A percentile compares a stretch with the other conserved stretches of the same genome.
Conservation (phyloP, 352 stramenopile species). For the Phytophthora nicotianae region DNA sequence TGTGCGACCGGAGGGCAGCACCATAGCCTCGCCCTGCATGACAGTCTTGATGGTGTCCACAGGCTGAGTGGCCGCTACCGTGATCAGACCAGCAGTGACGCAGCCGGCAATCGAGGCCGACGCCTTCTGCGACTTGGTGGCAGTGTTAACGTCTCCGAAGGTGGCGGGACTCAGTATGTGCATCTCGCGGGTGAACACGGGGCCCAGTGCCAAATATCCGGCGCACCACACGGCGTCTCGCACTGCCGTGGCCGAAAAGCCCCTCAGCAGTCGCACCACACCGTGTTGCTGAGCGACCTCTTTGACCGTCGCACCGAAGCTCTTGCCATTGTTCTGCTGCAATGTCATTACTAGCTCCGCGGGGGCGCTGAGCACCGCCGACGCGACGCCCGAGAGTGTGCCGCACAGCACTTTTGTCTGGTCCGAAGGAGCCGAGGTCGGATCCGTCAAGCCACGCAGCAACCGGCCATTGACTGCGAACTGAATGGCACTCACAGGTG, state of each 20-base stretch:
- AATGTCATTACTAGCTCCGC: conserved; percentile 88
- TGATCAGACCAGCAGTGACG: conserved; percentile 70
- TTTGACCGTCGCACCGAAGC: conserved; percentile 61
- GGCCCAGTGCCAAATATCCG: conserved; percentile 76
- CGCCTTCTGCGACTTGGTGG: conserved; percentile 64
- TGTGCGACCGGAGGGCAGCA: conserved; percentile 38
- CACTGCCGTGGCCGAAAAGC: conserved; percentile 59
- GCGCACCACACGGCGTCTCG: conserved; percentile 80
- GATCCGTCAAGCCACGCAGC: conserved; percentile 42
- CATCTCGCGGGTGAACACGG: conserved; percentile 72
- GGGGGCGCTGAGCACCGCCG: conserved; percentile 65
- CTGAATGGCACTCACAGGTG: conserved; percentile 78
- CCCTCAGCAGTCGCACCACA: conserved; percentile 57
- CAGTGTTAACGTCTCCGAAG: conserved; percentile 59
- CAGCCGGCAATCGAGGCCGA: conserved; percentile 69
- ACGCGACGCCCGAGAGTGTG: conserved; percentile 63
- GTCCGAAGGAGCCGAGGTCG: conserved; percentile 37
- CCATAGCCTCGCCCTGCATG: conserved; percentile 79
- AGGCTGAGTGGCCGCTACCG: conserved; percentile 77
- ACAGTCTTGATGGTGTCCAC: conserved; percentile 88
- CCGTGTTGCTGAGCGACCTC: conserved; percentile 59
- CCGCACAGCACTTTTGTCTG: conserved; percentile 62
- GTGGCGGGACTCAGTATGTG: conserved; percentile 52
- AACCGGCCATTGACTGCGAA: conserved; percentile 80
- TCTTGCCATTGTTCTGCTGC: conserved; percentile 83